These are phyloP conservation scores for Russula dissimulans DNA, from an alignment of 768 basidiomycete species.

Conservation along the genomic window DNA sequence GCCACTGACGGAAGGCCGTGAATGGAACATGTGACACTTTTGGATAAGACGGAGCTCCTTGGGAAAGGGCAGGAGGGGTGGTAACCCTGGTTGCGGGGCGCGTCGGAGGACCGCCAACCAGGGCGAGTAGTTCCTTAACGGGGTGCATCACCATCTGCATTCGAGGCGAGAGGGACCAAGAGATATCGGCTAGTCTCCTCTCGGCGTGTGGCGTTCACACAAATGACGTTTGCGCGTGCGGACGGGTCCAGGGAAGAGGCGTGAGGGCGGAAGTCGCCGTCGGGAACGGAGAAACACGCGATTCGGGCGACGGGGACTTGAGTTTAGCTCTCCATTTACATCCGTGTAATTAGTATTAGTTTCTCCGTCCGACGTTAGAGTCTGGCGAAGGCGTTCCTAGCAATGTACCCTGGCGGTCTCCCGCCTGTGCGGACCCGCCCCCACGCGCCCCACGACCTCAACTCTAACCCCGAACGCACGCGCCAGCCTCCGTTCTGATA, in stretches of 20 bases:
- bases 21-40: neutral
- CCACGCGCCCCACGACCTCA: neutral
- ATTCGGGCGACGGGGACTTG: too few species aligned
- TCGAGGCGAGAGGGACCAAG: neutral
- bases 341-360: neutral
- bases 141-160: neutral
- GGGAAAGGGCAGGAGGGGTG: neutral
- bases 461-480: neutral
- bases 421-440: neutral
- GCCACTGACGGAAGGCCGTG: neutral
- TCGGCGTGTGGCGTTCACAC: neutral
- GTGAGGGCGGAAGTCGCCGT: slow-evolving; percentile 10
- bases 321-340: neutral
- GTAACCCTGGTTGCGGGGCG: neutral
- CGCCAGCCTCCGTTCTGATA: neutral
- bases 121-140: neutral
- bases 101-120: neutral
- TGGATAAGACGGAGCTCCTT: neutral
- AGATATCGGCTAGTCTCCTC: neutral
- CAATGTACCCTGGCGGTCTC: neutral
- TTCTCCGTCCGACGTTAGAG: neutral
- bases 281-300: neutral
- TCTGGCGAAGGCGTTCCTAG: neutral
- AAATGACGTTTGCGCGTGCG: neutral
- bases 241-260: slow-evolving; percentile 1